These are phyloP conservation scores for Starmerella bombi DNA, from an alignment of 805 yeast genomes.

Conservation along the genomic window DNA sequence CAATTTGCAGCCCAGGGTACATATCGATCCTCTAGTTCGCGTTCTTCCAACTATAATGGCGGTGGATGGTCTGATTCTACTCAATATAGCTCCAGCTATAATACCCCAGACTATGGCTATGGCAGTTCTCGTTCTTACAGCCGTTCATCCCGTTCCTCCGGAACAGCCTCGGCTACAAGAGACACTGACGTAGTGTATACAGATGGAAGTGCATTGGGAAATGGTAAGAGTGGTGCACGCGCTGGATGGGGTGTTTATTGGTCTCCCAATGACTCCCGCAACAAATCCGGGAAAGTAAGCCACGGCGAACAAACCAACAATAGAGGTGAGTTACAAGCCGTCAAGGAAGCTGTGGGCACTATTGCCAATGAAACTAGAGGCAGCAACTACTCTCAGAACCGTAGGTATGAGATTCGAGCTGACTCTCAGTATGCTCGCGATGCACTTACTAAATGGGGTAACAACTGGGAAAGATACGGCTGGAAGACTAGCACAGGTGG, in stretches of 20 bases:
- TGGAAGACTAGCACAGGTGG: slow-evolving; percentile 37
- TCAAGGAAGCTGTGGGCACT: slow-evolving; percentile 39
- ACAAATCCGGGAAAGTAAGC: slow-evolving; percentile 41
- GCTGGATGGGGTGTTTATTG: slow-evolving; percentile 72
- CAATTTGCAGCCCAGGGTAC: slow-evolving; percentile 27
- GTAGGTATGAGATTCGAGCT: slow-evolving; percentile 29
- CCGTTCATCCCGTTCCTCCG: background rate
- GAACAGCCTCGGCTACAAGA: background rate
- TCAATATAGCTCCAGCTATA: background rate
- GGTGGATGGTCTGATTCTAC: background rate
- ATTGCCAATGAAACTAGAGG: slow-evolving; percentile 9
- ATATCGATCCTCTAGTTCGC: background rate
- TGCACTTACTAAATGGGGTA: slow-evolving; percentile 43
- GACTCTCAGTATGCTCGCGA: slow-evolving; percentile 62
- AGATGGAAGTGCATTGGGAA: slow-evolving; percentile 65
- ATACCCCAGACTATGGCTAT: background rate
- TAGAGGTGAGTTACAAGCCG: slow-evolving; percentile 65
- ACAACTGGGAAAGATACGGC: slow-evolving; percentile 43
- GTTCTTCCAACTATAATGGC: background rate
- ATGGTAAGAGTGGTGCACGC: slow-evolving; percentile 34
- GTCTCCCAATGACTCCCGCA: slow-evolving; percentile 42
- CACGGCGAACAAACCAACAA: slow-evolving; percentile 53
- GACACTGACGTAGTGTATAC: background rate
- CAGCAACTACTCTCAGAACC: background rate
- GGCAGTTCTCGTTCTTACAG: background rate